phyloP scores from a whole-genome alignment of 257 asterid genomes.

The Penstemon barbatus region DNA sequence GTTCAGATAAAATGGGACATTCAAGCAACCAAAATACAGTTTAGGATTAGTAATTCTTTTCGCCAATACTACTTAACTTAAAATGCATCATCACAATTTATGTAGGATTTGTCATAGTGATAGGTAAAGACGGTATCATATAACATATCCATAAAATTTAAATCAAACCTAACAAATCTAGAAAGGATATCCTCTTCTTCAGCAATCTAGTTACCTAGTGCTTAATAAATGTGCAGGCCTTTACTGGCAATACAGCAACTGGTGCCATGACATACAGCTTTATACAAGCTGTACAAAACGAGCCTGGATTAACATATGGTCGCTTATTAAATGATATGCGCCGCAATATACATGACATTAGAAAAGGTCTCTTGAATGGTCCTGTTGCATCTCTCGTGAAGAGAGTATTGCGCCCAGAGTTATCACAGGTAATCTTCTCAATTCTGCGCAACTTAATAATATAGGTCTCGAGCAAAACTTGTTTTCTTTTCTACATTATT shows the following conservation, averaged over 20 bases:
- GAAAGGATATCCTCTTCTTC: constrained; percentile 1
- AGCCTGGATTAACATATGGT: constrained; percentile 55
- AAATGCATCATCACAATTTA: neutral
- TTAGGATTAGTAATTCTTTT: constrained; percentile 2
- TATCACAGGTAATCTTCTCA: constrained; percentile 32
- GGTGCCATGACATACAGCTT: constrained; percentile 72
- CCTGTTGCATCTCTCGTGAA: constrained; percentile 35
- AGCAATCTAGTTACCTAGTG: constrained; percentile 1
- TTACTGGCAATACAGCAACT: constrained; percentile 49
- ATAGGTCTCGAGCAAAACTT: constrained; percentile 1
- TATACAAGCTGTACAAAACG: constrained; percentile 51
- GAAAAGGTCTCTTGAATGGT: constrained; percentile 30
- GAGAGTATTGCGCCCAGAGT: constrained; percentile 22
- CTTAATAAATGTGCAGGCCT: constrained; percentile 41
- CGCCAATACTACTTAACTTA: neutral
- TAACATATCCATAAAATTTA: neutral
- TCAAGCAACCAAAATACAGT: neutral
- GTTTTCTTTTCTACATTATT: neutral
- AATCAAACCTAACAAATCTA: constrained; percentile 11
- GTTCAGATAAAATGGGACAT: constrained; percentile 4
- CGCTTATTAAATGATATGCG: constrained; percentile 45
- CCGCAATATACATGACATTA: constrained; percentile 37
- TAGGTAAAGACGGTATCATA: neutral
- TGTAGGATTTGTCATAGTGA: neutral
- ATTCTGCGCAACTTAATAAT: neutral